Conservation (phyloP, 805 yeast genomes). For the Diddensiella caesifluorescens region DNA sequence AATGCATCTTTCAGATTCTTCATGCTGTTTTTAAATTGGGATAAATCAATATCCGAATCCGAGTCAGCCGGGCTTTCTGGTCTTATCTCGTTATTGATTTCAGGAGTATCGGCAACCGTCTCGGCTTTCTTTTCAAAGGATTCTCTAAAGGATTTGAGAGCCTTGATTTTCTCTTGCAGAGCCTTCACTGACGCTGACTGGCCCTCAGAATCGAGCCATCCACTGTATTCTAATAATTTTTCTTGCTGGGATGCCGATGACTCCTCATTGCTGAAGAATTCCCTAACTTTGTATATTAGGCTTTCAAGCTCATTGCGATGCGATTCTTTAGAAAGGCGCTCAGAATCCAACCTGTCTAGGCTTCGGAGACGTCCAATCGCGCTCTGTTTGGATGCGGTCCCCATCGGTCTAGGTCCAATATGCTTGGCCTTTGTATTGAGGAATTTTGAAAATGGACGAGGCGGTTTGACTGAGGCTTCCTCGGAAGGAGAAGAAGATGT, state of each 20-base stretch:
- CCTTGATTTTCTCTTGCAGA: slow-evolving; percentile 12
- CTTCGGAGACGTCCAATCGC: slow-evolving; percentile 45
- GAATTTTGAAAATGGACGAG: slow-evolving; percentile 14
- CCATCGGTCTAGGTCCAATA: slow-evolving; percentile 44
- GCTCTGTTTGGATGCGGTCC: slow-evolving; percentile 42
- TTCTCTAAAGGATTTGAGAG: slow-evolving; percentile 5
- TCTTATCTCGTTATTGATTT: too few species aligned
- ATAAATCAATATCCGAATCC: too few species aligned
- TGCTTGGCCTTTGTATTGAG: slow-evolving; percentile 31
- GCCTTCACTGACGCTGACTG: slow-evolving; percentile 39
- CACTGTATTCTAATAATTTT: slow-evolving; percentile 43
- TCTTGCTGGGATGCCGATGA: slow-evolving; percentile 40
- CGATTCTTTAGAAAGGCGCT: slow-evolving; percentile 49
- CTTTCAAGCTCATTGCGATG: slow-evolving; percentile 67
- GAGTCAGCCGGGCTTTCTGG: too few species aligned
- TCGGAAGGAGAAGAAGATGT: slow-evolving; percentile 4
- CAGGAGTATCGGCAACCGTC: too few species aligned
- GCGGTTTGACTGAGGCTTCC: slow-evolving; percentile 15
- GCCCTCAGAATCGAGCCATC: slow-evolving; percentile 76
- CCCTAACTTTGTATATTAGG: slow-evolving; percentile 63
- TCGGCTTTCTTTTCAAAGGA: too few species aligned
- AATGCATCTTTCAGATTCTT: background rate
- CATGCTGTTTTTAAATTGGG: background rate
- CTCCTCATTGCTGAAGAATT: slow-evolving; percentile 43
- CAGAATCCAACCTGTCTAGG: slow-evolving; percentile 52